Evolutionary conservation across 495 filamentous ascomycete genomes (phyloP).

Genomic region (Aspergillus sclerotioniger): DNA sequence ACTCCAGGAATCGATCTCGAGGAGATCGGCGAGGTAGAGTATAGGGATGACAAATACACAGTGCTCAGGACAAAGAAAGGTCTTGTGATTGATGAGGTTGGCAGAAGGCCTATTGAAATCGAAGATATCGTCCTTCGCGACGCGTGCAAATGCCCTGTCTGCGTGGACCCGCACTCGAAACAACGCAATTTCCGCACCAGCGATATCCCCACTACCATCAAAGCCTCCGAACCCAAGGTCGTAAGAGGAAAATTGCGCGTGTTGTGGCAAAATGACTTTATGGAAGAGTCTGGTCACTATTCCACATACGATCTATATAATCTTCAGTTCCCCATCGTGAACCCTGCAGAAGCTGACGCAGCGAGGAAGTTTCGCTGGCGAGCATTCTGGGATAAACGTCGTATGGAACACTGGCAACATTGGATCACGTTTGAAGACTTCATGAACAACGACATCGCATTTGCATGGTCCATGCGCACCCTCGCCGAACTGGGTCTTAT

Average conservation of each 20-base stretch:
- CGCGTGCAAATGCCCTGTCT: constrained; percentile 65
- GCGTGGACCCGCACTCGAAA: constrained; percentile 73
- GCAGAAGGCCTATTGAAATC: not conserved
- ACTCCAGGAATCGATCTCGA: not conserved
- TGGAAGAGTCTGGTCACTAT: constrained; percentile 46
- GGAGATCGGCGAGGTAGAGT: not conserved
- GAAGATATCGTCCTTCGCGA: constrained; percentile 58
- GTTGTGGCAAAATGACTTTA: constrained; percentile 60
- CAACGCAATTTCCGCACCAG: constrained; percentile 78
- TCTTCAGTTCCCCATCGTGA: constrained; percentile 16
- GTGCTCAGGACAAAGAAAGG: not conserved
- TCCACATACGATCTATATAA: constrained; percentile 41
- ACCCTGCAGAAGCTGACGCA: not conserved
- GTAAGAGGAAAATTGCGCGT: constrained; percentile 50
- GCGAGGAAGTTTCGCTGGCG: constrained; percentile 7
- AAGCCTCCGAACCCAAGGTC: constrained; percentile 30
- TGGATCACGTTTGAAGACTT: constrained; percentile 69
- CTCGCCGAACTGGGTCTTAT: constrained; percentile 64
- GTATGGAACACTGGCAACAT: constrained; percentile 28
- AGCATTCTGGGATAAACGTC: constrained; percentile 32
- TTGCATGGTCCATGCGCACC: constrained; percentile 52
- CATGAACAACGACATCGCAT: constrained; percentile 52
- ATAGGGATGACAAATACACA: not conserved
- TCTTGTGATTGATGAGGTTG: not conserved
- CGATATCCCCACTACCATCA: constrained; percentile 62